phyloP scores from a whole-genome alignment of 768 basidiomycete genomes.

The Suillus discolor region DNA sequence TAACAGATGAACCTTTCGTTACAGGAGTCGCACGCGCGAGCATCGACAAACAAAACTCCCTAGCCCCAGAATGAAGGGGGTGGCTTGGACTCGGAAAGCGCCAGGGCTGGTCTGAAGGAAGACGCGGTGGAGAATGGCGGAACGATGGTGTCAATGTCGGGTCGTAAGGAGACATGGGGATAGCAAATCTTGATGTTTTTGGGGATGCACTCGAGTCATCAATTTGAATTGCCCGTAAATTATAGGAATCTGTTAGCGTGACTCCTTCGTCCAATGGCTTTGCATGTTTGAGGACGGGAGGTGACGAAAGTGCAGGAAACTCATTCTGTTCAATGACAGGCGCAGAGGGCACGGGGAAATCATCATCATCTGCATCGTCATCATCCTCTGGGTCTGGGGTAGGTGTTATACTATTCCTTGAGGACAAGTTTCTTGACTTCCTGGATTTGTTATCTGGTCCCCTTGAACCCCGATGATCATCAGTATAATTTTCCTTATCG shows the following conservation, averaged over 20 bases:
- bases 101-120: constrained; percentile 83
- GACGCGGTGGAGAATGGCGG: constrained; percentile 73
- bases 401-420: constrained; percentile 14
- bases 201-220: constrained; percentile 25
- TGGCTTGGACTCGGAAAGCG: constrained; percentile 80
- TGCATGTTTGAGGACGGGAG: constrained; percentile 14
- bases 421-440: background rate
- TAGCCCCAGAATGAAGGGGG: constrained; percentile 65
- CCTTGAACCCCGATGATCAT: constrained; percentile 30
- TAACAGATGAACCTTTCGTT: constrained; percentile 33
- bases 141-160: constrained; percentile 76
- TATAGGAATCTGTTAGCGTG: constrained; percentile 8
- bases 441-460: constrained; percentile 24
- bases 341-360: constrained; percentile 18
- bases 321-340: constrained; percentile 30
- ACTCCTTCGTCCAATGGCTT: constrained; percentile 3
- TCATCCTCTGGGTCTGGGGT: constrained; percentile 11
- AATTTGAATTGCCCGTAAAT: constrained; percentile 7
- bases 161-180: constrained; percentile 76
- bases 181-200: constrained; percentile 24
- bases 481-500: constrained; percentile 36
- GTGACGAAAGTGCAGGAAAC: constrained; percentile 22
- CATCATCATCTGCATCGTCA: constrained; percentile 17
- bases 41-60: constrained; percentile 68
- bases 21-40: constrained; percentile 58